Conservation (phyloP, 2,329 filamentous ascomycete genomes). For the Arthrobotrys sinensis region DNA sequence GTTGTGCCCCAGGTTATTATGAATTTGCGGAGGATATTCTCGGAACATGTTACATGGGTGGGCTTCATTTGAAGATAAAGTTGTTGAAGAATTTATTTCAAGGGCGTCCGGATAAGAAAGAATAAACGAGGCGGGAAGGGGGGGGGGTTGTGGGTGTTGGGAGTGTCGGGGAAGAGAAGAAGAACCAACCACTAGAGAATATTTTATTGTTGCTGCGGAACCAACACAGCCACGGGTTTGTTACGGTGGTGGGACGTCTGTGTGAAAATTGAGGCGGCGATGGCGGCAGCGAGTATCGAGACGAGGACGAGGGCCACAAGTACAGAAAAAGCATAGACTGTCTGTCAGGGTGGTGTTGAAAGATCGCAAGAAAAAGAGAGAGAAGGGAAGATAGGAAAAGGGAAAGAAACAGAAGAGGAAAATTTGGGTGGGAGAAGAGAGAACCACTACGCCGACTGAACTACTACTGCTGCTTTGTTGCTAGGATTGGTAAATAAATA, state of each 20-base stretch:
- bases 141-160: constrained; percentile 64
- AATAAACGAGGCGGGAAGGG: constrained; percentile 67
- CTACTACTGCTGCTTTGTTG: too few relatives aligned
- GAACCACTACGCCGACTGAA: background rate
- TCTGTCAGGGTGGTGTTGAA: background rate
- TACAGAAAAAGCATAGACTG: background rate
- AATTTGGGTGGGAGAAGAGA: background rate
- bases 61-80: background rate
- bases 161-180: constrained; percentile 60
- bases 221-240: constrained; percentile 29
- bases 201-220: constrained; percentile 23
- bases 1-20: constrained; percentile 1
- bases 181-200: constrained; percentile 36
- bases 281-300: constrained; percentile 8
- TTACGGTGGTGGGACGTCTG: constrained; percentile 1
- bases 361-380: background rate
- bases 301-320: constrained; percentile 1
- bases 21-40: background rate
- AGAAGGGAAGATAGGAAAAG: background rate
- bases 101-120: background rate
- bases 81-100: background rate
- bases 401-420: background rate
- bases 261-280: constrained; percentile 26
- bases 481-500: constrained; percentile 13
- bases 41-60: background rate